Base-by-base conservation (phyloP, 495 filamentous ascomycete species). In the Hypomontagnella monticulosa region DNA sequence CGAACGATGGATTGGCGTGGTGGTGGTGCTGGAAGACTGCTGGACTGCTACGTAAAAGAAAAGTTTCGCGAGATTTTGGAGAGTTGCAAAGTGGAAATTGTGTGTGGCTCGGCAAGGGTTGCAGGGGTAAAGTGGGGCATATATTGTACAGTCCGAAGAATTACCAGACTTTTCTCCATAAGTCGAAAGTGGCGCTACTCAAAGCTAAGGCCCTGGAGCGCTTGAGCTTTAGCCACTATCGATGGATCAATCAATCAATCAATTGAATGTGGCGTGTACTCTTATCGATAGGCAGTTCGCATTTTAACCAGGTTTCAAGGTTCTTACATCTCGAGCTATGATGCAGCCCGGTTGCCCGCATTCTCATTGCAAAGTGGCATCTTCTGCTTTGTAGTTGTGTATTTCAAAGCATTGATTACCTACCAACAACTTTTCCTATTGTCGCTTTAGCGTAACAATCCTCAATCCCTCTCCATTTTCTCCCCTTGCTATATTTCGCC, bases 311-410 rank as follows among this genome's bases (percentile, higher is more conserved):
- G 47, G 59, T 16, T 41, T 57, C 37, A 64, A 40, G 59, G 12
- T 41, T 57, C 48, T 37, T 43, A n/a, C 46, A 51, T 33, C 14
- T 7, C 19, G 37, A 55, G 62, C 55, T 66, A 59, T 55, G 55
- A 66, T 55, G 55, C 50, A 36, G 12, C 20, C 55, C 38, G 38
- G 36, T 44, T 40, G 55, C 62, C 62, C 62, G 41, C 55, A 55
- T 27, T 37, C 19, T 51, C 36, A 48, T 41, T 61, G 66, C 66
- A 69, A 69, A 69, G 66, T 69, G 66, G 66, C 66, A 60, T 69
- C 66, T 69, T 69, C 60, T 49, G 36, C 52, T 50, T 46, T 67
- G 60, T 64, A 69, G 36, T 46, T 50, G 40, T 67, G 60, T 64
- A 69, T 69, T 64, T 69, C 66, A 64, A 69, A 69, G 43, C 60